Percentiles rank a stretch among this genome's conserved stretches.
Evolutionary conservation across 208 protist species (phyloP).

Genomic region (Leishmania braziliensis): DNA sequence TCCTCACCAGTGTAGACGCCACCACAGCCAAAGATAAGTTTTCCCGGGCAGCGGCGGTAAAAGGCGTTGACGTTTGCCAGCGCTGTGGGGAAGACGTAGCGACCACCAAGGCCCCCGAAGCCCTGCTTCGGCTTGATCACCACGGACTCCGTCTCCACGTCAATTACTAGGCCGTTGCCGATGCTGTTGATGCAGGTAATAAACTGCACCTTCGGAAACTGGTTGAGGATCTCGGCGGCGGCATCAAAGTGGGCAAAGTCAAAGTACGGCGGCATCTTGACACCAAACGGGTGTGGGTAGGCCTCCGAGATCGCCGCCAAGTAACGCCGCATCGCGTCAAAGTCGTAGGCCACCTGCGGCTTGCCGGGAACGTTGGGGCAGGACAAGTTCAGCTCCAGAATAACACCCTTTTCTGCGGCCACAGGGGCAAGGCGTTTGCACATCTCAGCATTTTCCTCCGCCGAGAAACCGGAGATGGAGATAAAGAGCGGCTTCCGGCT

Average conservation of each 20-base stretch:
- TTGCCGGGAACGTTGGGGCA: constrained; percentile 91
- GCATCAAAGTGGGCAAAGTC: constrained; percentile 90
- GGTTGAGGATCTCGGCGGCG: constrained; percentile 81
- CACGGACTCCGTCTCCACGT: constrained; percentile 78
- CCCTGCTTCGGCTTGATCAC: constrained; percentile 89
- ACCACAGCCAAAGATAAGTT: constrained; percentile 85
- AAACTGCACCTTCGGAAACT: constrained; percentile 78
- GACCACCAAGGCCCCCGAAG: constrained; percentile 84
- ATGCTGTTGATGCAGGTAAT: constrained; percentile 91
- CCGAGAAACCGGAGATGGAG: constrained; percentile 81
- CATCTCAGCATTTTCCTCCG: constrained; percentile 82
- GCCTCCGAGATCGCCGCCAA: constrained; percentile 56
- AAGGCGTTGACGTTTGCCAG: constrained; percentile 92
- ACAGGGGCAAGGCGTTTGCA: constrained; percentile 48
- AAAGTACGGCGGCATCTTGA: constrained; percentile 93
- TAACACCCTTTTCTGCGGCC: constrained; percentile 56
- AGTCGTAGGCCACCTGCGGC: constrained; percentile 90
- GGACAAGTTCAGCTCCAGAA: constrained; percentile 88
- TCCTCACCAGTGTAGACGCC: constrained; percentile 85
- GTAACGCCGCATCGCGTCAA: constrained; percentile 71
- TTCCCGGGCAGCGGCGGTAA: constrained; percentile 80
- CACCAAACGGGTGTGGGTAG: constrained; percentile 82
- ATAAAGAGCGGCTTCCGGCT: constrained; percentile 82
- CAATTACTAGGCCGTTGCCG: constrained; percentile 88
- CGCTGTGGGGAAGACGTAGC: constrained; percentile 85